A percentile compares a stretch with the other conserved stretches of the same genome.
Conservation (phyloP, 257 asterid species). For the Ballota nigra region DNA sequence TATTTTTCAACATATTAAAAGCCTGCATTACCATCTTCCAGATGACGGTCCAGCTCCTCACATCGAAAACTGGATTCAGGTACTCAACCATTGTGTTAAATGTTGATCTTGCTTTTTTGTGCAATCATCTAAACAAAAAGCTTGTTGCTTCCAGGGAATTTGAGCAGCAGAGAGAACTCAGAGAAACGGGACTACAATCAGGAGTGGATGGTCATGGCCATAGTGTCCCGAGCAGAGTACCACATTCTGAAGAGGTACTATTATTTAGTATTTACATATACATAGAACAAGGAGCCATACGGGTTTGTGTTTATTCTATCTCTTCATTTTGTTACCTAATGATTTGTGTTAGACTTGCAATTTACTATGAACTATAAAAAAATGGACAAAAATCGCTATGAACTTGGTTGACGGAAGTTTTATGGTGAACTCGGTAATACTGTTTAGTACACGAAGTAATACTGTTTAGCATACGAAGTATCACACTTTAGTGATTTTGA, state of each 20-base stretch:
- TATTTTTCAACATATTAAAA: conserved; percentile 20
- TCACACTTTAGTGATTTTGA: too few species aligned
- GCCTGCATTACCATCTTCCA: conserved; percentile 41
- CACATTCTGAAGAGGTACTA: conserved; percentile 46
- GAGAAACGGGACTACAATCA: conserved; percentile 77
- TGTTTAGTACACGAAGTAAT: too few species aligned
- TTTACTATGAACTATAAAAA: neutral
- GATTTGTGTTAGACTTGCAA: neutral
- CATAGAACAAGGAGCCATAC: neutral
- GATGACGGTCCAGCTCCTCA: conserved; percentile 90
- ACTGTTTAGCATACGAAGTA: too few species aligned
- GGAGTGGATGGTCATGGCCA: conserved; percentile 51
- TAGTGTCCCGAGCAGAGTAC: conserved; percentile 42
- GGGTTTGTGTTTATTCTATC: neutral
- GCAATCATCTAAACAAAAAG: conserved; percentile 23
- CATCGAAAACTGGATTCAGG: conserved; percentile 99
- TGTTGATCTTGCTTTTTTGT: conserved; percentile 17
- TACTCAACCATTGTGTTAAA: conserved; percentile 33
- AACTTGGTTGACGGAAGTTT: too few species aligned
- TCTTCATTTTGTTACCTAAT: neutral
- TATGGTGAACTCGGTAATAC: too few species aligned
- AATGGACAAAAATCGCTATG: too few species aligned
- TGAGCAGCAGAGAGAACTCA: conserved; percentile 97
- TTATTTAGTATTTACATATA: neutral
- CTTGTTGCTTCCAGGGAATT: conserved; percentile 65